Base-by-base conservation (phyloP, 148 eudicot species). In the Polygonum maritimum region DNA sequence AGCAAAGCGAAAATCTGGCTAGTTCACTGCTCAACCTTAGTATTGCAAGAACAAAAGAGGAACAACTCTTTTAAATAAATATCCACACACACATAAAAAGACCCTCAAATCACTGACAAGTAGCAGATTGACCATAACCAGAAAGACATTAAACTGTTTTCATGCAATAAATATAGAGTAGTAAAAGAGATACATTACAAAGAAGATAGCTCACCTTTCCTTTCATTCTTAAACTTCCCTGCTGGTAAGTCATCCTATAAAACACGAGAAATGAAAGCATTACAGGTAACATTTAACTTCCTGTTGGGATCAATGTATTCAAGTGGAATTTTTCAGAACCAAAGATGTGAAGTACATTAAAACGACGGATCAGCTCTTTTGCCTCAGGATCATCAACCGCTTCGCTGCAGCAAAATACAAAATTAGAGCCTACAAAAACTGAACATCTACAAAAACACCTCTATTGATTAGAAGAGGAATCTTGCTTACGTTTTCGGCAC, bases 401-500 rank as follows among this genome's bases (percentile, higher is more conserved):
- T 77, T 92, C 97, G 80, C 98, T 94, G 80, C 65, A 84, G 80
- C 80, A 8, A 47, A 33, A 69, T 79, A 36, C 15, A 79, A 48
- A 36, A 1, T n/a, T 45, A 16, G 33, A 14, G 12, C 31, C 18
- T 36, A 48, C 52, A 15, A 22, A 58, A 11, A 62, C 31, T 62
- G 13, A 40, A 67, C 51, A 48, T 40, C 3, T 75, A 31, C 35
- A n/a, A 3, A 39, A 19, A 10, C 40, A 39, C 2, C 14, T 26
- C 49, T 12, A 48, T 18, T n/a, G 73, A 83, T 67, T 11, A 73
- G n/a, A 16, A 69, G 26, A 18, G 7, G 35, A 62, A 62, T 26
- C 33, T 22, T 75, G 47, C 85, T 83, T 87, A 94, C 98, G 60
- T 70, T 90, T 94, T 94, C 15, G 90, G 85, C 9, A 77, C 79